Base-by-base conservation (phyloP, 1,284 basidiomycete species). In the Macrocystidia cucumis region DNA sequence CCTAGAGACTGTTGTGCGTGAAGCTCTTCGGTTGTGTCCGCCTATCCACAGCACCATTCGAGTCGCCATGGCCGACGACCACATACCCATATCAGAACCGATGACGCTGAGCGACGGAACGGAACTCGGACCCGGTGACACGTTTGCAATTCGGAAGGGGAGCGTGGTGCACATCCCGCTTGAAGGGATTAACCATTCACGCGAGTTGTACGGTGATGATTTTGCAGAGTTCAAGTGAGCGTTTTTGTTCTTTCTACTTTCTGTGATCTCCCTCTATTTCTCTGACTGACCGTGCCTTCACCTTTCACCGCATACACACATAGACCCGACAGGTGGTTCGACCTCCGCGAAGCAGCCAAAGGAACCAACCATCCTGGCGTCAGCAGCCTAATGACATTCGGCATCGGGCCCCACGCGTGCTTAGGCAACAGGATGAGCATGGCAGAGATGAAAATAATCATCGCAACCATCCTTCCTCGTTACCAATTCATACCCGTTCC, bases 151-250 rank as follows among this genome's bases (percentile, higher is more conserved):
- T 36, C 58, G 62, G 32, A 71, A 71, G 43, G 72, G 71, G 9
- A 68, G 63, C 41, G 71, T 64, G 40, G 56, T 75, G 6, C 71
- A 77, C 43, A 65, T 77, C 31, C 72, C 73, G 2, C 64, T 75
- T 19, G 72, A 75, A 47, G 72, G 69, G 1, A 47, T 72, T 26
- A 74, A 70, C 44, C 52, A 63, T 32, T 56, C 57, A 36, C 62
- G 66, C 42, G 65, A 67, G 17, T 59, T 74, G 23, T 77, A 72
- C 72, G 72, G 73, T 2, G 44, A 52, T 27, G 69, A 74, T 47
- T 67, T 69, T 3, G 46, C 51, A 30, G 47, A 58, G 37, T 77
- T 75, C 56, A 67, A 66, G 72, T 73, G 43, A 35, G 65, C 51
- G 18, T 33, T 38, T 22, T 20, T 16, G 13, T 16, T 8, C 26